Evolutionary conservation across 164 flowering plant species (phyloP), one percentile per base, ranked within the genome.

Genomic region (Stephania japonica): DNA sequence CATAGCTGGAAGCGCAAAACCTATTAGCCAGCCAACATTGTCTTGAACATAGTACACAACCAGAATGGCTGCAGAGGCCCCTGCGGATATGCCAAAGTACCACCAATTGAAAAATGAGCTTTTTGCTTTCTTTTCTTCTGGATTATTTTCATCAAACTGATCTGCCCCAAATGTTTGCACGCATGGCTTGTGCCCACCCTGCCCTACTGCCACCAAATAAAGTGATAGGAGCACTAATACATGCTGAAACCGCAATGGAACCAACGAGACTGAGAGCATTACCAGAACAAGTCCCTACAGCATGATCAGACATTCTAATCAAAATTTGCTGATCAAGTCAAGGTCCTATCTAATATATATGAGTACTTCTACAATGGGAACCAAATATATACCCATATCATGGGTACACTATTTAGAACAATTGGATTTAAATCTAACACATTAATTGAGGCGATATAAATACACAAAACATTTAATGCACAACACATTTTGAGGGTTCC

Each of bases 121-220:
- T 42, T 64, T 72, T 53, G 74, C 63, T 64, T 26, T 63, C 13
- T 19, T 71, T 66, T 71, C 73, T 43, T 71, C 73, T 19, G 44
- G 65, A 4, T 16, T 38, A 4, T 71, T 7, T 41, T 59, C 73
- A 43, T 56, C 59, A 59, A 71, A 71, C 19, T 71, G 73, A 59
- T 71, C 73, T 6, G 74, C 68, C 26, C 68, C 68, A 43, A 65
- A 72, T 12, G 74, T 53, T 53, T 72, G 74, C 42, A 72, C 68
- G 19, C 68, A 72, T 14, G 74, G 74, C 38, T 72, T 72, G 21
- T 72, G 74, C 65, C 74, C 74, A 1, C 68, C 74, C 21, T 64
- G 56, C 25, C 59, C 74, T 21, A 72, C 7, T 42, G 74, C 68
- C 9, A 72, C 59, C 69, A 72, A 43, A 44, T 72, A 72, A 21